phyloP scores from a whole-genome alignment of 2,329 filamentous ascomycete genomes.

The Trichophaea hybrida region DNA sequence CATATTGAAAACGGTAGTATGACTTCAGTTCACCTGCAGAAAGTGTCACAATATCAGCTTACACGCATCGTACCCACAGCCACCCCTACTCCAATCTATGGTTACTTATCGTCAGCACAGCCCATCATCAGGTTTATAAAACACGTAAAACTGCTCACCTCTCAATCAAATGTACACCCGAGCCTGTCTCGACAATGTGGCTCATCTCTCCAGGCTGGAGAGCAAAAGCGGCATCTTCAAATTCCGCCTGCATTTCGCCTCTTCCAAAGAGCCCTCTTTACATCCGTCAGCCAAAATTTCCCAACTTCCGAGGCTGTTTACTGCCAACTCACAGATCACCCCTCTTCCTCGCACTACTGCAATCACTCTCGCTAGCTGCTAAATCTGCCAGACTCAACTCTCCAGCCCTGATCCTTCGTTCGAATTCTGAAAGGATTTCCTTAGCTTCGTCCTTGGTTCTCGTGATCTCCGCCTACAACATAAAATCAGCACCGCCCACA shows the following conservation, averaged over 20 bases:
- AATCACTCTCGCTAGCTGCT: slow-evolving; percentile 81
- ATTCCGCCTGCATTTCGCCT: slow-evolving; percentile 97
- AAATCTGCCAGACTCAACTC: slow-evolving; percentile 61
- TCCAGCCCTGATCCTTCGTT: slow-evolving; percentile 60
- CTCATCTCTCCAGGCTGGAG: slow-evolving; percentile 78
- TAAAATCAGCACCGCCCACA: neutral
- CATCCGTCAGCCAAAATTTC: slow-evolving; percentile 17
- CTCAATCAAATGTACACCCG: slow-evolving; percentile 89
- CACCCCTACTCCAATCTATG: too few species aligned
- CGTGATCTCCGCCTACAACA: slow-evolving; percentile 57
- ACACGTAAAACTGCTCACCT: slow-evolving; percentile 40
- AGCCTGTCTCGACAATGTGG: slow-evolving; percentile 76
- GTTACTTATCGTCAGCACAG: too few species aligned
- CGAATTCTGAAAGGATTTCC: slow-evolving; percentile 59
- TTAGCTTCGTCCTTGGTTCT: slow-evolving; percentile 76
- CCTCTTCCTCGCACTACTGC: slow-evolving; percentile 83
- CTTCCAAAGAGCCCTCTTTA: slow-evolving; percentile 72
- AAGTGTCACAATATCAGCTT: too few species aligned
- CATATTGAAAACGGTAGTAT: too few species aligned
- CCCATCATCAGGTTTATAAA: too few species aligned
- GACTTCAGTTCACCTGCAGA: too few species aligned
- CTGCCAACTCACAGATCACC: slow-evolving; percentile 55
- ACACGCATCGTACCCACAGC: too few species aligned
- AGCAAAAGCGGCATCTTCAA: slow-evolving; percentile 90
- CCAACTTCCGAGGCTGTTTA: neutral